These are phyloP conservation scores for Skeletonema marinoi DNA, from an alignment of 108 stramenopile species.

Conservation along the genomic window DNA sequence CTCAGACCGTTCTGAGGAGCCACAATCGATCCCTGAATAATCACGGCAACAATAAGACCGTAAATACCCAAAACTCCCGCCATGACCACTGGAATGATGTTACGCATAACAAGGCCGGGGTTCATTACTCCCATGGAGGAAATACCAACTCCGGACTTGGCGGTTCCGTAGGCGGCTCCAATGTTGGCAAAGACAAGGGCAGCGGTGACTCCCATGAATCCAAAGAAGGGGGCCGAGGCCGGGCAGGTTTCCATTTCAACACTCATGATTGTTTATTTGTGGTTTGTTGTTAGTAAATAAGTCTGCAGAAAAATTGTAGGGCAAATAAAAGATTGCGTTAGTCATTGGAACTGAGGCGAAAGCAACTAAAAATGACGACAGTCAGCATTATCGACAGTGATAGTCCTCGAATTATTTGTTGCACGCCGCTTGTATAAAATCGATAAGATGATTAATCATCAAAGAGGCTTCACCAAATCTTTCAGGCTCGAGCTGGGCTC, in stretches of 20 bases:
- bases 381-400: no score
- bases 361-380: no score
- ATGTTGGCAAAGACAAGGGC: conserved; percentile 93
- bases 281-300: neutral
- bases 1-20: conserved; percentile 41
- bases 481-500: no score
- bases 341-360: no score
- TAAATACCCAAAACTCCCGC: conserved; percentile 69
- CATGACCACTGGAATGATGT: conserved; percentile 71
- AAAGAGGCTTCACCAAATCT: no score
- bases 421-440: no score
- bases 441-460: no score
- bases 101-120: conserved; percentile 83
- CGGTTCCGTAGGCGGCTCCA: conserved; percentile 98
- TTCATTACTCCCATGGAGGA: conserved; percentile 99
- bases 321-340: no score
- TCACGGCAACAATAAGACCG: conserved; percentile 83
- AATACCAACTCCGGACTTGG: conserved; percentile 97
- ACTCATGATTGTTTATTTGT: conserved; percentile 59
- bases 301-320: no score
- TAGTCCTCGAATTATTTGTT: no score
- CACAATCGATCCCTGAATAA: conserved; percentile 63
- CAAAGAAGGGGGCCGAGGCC: conserved; percentile 88
- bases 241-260: conserved; percentile 93
- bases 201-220: conserved; percentile 89